These are phyloP conservation scores for Trichosporon ovoides DNA, from an alignment of 1,284 basidiomycete genomes.

Conservation along the genomic window DNA sequence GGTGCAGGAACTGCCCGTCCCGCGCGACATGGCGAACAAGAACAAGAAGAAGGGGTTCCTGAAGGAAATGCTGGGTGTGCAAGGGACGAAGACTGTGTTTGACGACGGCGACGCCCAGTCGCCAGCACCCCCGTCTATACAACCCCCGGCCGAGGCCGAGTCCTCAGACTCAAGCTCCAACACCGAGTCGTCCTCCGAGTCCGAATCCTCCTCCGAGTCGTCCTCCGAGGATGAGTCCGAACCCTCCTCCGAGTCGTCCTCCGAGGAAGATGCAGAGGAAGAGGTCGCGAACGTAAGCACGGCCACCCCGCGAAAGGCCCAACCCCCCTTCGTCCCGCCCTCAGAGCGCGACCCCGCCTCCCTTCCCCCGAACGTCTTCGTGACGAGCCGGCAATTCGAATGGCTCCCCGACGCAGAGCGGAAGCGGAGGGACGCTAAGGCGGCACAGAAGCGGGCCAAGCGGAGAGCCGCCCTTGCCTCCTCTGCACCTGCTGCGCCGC, in stretches of 20 bases:
- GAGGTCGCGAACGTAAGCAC: neutral
- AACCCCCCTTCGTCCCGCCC: slow-evolving; percentile 24
- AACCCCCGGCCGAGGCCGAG: too few relatives aligned
- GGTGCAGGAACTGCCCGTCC: slow-evolving; percentile 17
- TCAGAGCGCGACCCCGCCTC: slow-evolving; percentile 19
- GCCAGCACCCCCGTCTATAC: too few relatives aligned
- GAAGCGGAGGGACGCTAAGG: slow-evolving; percentile 7
- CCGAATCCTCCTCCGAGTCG: neutral
- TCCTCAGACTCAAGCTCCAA: neutral
- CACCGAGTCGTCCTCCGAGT: neutral
- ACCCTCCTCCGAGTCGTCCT: neutral
- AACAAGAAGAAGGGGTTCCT: slow-evolving; percentile 47
- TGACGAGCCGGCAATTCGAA: slow-evolving; percentile 30
- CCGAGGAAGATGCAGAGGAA: neutral
- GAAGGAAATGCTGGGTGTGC: slow-evolving; percentile 32
- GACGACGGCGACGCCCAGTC: slow-evolving; percentile 9
- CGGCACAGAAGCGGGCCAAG: neutral
- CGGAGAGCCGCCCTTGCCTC: too few relatives aligned
- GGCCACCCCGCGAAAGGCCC: neutral
- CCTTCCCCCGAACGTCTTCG: slow-evolving; percentile 40
- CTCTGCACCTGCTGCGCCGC: too few relatives aligned
- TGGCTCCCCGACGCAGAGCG: slow-evolving; percentile 16
- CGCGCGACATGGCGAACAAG: slow-evolving; percentile 33
- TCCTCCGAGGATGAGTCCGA: too few relatives aligned
- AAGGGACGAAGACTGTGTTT: slow-evolving; percentile 36